phyloP scores from a whole-genome alignment of 2,329 filamentous ascomycete genomes.

The Curvularia hawaiiensis region DNA sequence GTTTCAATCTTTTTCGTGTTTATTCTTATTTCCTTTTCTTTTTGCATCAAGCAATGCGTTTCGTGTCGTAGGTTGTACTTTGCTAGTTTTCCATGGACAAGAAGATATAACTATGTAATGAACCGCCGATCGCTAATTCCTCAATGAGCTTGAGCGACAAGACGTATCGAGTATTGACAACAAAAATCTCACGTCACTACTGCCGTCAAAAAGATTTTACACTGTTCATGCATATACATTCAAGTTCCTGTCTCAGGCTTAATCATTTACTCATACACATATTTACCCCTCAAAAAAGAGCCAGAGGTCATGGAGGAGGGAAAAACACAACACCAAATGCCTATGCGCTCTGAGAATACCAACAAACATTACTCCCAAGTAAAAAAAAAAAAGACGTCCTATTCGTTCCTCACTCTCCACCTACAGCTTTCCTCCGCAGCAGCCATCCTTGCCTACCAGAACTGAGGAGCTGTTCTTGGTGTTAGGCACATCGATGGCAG shows the following conservation, averaged over 20 bases:
- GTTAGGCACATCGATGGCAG: conserved; percentile 58
- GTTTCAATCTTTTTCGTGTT: background rate
- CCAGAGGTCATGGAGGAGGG: too few relatives aligned
- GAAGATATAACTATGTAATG: background rate
- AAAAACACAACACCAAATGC: background rate
- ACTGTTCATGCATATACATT: background rate
- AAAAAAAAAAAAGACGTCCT: background rate
- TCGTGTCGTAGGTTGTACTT: background rate
- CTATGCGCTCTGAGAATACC: too few relatives aligned
- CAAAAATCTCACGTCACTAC: too few relatives aligned
- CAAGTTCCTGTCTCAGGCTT: background rate
- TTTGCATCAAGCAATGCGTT: background rate
- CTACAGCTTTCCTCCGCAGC: conserved; percentile 30
- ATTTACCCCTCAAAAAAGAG: too few relatives aligned
- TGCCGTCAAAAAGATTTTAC: background rate
- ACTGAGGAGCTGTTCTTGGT: conserved; percentile 40
- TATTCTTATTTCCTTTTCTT: background rate
- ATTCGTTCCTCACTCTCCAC: background rate
- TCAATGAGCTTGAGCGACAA: background rate
- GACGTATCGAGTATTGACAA: background rate
- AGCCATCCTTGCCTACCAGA: conserved; percentile 35
- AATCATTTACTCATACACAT: background rate
- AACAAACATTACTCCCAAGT: background rate
- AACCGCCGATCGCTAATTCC: background rate
- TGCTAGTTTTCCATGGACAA: background rate